Conservation (phyloP, 176 grass and related monocot species). For the Areca catechu region DNA sequence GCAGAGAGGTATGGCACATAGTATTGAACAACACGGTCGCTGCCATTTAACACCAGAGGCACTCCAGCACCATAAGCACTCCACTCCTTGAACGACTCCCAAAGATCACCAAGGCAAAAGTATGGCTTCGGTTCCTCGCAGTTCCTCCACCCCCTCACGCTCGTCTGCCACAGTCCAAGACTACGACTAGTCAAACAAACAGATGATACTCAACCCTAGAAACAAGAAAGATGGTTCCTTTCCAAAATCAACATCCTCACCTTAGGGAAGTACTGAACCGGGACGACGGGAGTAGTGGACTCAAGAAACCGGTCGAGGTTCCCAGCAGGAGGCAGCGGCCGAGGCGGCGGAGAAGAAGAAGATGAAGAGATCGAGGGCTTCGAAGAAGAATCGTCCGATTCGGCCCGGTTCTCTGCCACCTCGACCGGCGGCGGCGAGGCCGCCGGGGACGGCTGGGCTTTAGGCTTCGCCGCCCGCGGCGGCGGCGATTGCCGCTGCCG, state of each 20-base stretch:
- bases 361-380: slow-evolving; percentile 38
- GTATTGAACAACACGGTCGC: slow-evolving; percentile 74
- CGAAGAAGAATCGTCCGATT: slow-evolving; percentile 59
- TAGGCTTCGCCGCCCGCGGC: slow-evolving; percentile 22
- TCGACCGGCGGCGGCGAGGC: slow-evolving; percentile 15
- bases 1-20: slow-evolving; percentile 95
- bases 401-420: slow-evolving; percentile 16
- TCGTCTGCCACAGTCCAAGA: slow-evolving; percentile 32
- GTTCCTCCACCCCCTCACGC: slow-evolving; percentile 37
- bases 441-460: neutral
- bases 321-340: slow-evolving; percentile 4
- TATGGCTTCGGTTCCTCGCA: slow-evolving; percentile 38
- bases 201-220: neutral
- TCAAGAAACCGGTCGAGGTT: slow-evolving; percentile 79
- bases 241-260: slow-evolving; percentile 13
- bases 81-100: slow-evolving; percentile 97
- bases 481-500: slow-evolving; percentile 36
- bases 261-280: slow-evolving; percentile 41
- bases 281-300: slow-evolving; percentile 63
- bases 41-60: slow-evolving; percentile 74
- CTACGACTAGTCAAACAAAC: neutral
- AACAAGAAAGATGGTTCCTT: neutral
- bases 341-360: slow-evolving; percentile 21
- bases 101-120: slow-evolving; percentile 79
- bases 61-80: slow-evolving; percentile 93